Evolutionary conservation across 129 eudicot species (phyloP).

Genomic region (Flaveria sonorensis): DNA sequence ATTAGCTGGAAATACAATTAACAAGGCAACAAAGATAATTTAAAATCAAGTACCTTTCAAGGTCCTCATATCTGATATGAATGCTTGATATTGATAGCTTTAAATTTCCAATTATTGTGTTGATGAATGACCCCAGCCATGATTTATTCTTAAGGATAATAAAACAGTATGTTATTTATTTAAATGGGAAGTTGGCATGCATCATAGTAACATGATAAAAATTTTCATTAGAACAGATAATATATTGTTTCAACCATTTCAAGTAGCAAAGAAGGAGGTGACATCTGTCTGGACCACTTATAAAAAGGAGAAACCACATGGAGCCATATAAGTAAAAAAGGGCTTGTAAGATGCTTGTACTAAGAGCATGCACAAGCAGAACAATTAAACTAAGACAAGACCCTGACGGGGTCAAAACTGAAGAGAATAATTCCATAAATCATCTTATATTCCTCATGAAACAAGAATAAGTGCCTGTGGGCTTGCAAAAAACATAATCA

Average conservation of each 20-base stretch:
- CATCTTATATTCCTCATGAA: conserved; percentile 14
- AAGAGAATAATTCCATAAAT: conserved; percentile 9
- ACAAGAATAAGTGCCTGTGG: conserved; percentile 6
- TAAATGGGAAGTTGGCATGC: conserved; percentile 29
- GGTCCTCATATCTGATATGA: conserved; percentile 97
- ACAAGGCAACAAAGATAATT: conserved; percentile 3
- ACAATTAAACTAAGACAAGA: conserved; percentile 17
- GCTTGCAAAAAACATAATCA: conserved; percentile 16
- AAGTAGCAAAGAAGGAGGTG: conserved; percentile 13
- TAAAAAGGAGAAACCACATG: conserved; percentile 14
- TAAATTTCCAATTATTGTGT: conserved; percentile 89
- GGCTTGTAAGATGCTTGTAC: conserved; percentile 8
- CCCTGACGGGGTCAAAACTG: background rate
- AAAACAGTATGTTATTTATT: conserved; percentile 33
- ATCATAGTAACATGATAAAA: conserved; percentile 11
- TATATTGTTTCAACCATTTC: conserved; percentile 13
- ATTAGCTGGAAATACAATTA: conserved; percentile 31
- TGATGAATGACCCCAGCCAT: conserved; percentile 95
- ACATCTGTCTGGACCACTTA: conserved; percentile 14
- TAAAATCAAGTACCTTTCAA: conserved; percentile 70
- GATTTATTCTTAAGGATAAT: conserved; percentile 72
- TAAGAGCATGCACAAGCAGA: conserved; percentile 6
- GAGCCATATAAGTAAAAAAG: conserved; percentile 1
- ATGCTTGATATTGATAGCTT: conserved; percentile 96
- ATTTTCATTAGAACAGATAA: background rate